Evolutionary conservation across 495 filamentous ascomycete species (phyloP).

Genomic region (Delitschia confertaspora): DNA sequence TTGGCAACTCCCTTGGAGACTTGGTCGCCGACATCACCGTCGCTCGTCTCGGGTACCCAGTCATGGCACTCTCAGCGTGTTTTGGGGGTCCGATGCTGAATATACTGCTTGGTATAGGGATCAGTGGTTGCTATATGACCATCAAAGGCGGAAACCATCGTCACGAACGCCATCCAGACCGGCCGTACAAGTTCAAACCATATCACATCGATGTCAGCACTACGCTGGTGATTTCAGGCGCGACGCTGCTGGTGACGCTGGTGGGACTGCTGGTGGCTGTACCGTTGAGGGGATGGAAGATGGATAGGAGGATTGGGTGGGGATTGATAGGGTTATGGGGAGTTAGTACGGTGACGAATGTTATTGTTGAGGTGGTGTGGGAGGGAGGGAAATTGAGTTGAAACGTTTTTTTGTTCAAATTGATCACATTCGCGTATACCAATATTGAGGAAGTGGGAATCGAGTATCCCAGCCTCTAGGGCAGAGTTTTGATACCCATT

Average conservation of each 20-base stretch:
- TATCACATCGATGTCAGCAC: conserved; percentile 78
- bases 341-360: conserved; percentile 72
- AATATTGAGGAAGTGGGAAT: no score
- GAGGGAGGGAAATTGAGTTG: no score
- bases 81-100: conserved; percentile 98
- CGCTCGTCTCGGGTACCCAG: conserved; percentile 83
- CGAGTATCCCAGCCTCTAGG: no score
- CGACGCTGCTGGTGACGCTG: conserved; percentile 73
- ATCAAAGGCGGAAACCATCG: conserved; percentile 47
- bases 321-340: conserved; percentile 75
- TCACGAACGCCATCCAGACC: conserved; percentile 51
- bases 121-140: conserved; percentile 80
- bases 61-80: conserved; percentile 94
- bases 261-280: conserved; percentile 69
- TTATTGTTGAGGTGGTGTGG: conserved; percentile 61
- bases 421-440: no score
- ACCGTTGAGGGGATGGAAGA: conserved; percentile 67
- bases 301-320: conserved; percentile 79
- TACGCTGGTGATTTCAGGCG: conserved; percentile 71
- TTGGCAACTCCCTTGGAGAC: conserved; percentile 91
- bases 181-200: conserved; percentile 35
- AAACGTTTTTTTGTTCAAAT: no score
- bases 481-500: no score
- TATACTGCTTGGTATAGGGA: conserved; percentile 86
- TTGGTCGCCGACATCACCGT: conserved; percentile 93